Percentiles rank a stretch among this genome's conserved stretches.
Conservation (phyloP, 257 asterid species). For the Rauvolfia tetraphylla region DNA sequence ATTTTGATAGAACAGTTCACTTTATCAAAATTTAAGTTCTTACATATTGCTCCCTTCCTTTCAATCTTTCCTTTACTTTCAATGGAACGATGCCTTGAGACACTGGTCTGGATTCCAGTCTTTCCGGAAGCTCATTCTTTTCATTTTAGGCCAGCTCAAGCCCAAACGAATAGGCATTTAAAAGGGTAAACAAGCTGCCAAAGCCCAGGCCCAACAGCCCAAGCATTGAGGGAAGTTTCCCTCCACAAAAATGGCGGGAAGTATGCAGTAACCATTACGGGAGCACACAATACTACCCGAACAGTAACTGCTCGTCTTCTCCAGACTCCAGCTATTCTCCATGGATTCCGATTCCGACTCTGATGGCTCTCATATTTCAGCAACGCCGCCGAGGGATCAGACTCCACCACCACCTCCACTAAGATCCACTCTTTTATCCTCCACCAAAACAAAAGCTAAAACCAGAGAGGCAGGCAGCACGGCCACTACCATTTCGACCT, state of each 20-base stretch:
- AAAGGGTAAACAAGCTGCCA: neutral
- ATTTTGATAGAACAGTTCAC: no score
- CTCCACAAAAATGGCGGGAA: slow-evolving; percentile 29
- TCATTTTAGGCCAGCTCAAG: neutral
- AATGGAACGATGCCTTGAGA: no score
- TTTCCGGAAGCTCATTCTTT: no score
- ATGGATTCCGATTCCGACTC: slow-evolving; percentile 87
- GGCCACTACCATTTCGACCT: slow-evolving; percentile 30
- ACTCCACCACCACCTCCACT: slow-evolving; percentile 22
- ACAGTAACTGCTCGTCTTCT: neutral
- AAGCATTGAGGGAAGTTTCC: neutral
- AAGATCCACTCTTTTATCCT: slow-evolving; percentile 27
- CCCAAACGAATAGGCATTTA: neutral
- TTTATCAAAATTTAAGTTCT: no score
- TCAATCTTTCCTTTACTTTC: no score
- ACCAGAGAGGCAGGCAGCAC: slow-evolving; percentile 29
- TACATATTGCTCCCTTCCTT: no score
- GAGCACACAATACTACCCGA: neutral
- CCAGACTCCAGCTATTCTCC: neutral
- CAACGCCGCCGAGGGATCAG: slow-evolving; percentile 59
- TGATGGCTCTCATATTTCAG: slow-evolving; percentile 75
- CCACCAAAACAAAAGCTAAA: slow-evolving; percentile 41
- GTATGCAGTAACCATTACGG: neutral
- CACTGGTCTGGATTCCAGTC: no score
- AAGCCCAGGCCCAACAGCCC: neutral